phyloP scores from a whole-genome alignment of 2,329 filamentous ascomycete genomes.

The Malbranchea zuffiana region DNA sequence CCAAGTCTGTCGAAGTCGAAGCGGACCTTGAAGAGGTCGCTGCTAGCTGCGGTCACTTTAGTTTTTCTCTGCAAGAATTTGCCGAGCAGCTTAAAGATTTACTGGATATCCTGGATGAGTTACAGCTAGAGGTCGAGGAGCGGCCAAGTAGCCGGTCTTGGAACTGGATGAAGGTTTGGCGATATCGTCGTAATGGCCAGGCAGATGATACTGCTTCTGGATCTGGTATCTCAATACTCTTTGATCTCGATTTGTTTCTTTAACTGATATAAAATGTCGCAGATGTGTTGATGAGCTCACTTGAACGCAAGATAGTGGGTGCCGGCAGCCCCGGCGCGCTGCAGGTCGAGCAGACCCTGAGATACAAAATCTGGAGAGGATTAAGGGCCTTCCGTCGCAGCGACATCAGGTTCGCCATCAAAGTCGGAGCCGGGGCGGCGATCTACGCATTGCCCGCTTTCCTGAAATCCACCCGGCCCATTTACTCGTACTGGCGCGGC shows the following conservation, averaged over 20 bases:
- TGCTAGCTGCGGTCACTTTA: slow-evolving; percentile 95
- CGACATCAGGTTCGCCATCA: slow-evolving; percentile 70
- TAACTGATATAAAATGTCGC: slow-evolving; percentile 2
- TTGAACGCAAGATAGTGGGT: slow-evolving; percentile 2
- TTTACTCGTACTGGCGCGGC: slow-evolving; percentile 79
- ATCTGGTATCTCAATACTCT: background rate
- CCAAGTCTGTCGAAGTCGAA: slow-evolving; percentile 61
- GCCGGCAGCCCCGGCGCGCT: background rate
- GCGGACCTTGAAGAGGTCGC: slow-evolving; percentile 96
- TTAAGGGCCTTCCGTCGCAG: slow-evolving; percentile 50
- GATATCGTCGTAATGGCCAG: background rate
- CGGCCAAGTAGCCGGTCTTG: slow-evolving; percentile 55
- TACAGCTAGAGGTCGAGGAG: slow-evolving; percentile 59
- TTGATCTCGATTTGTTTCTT: background rate
- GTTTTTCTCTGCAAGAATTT: slow-evolving; percentile 80
- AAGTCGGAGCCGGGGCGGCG: slow-evolving; percentile 82
- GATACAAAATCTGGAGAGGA: slow-evolving; percentile 45
- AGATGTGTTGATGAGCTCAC: slow-evolving; percentile 15
- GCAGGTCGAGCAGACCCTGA: slow-evolving; percentile 19
- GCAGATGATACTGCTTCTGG: background rate
- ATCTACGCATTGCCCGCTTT: slow-evolving; percentile 86
- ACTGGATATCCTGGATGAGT: slow-evolving; percentile 70
- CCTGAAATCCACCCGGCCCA: slow-evolving; percentile 61
- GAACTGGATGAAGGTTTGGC: slow-evolving; percentile 81
- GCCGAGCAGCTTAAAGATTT: slow-evolving; percentile 80